These are phyloP conservation scores for Penicillium tannophilum DNA, from an alignment of 495 filamentous ascomycete species.

Conservation along the genomic window DNA sequence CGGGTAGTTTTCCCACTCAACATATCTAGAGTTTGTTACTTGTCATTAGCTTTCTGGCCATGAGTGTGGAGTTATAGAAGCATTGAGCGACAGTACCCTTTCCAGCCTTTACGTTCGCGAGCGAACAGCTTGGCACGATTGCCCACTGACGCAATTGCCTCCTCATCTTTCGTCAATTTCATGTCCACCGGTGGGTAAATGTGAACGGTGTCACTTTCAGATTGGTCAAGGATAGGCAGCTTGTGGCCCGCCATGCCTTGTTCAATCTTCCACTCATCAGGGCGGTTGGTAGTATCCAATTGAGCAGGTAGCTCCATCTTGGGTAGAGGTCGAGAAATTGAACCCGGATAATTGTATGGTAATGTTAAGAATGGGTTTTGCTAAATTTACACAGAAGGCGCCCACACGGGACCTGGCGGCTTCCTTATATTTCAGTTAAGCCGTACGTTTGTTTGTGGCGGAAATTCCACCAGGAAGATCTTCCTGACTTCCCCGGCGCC, in stretches of 20 bases:
- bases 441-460: too few species aligned
- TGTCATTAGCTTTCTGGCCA: neutral
- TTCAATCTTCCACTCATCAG: slow-evolving; percentile 57
- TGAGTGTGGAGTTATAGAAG: neutral
- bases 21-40: slow-evolving; percentile 38
- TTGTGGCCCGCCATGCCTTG: slow-evolving; percentile 50
- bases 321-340: too few species aligned
- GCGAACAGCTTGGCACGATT: slow-evolving; percentile 37
- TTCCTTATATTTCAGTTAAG: too few species aligned
- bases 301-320: too few species aligned
- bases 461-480: too few species aligned
- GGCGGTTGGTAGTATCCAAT: slow-evolving; percentile 29
- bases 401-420: too few species aligned
- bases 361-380: too few species aligned
- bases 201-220: slow-evolving; percentile 27
- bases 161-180: slow-evolving; percentile 36
- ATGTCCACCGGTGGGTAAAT: slow-evolving; percentile 22
- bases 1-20: slow-evolving; percentile 72
- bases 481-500: too few species aligned
- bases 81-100: slow-evolving; percentile 24
- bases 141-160: slow-evolving; percentile 35
- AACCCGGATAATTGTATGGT: too few species aligned
- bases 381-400: too few species aligned
- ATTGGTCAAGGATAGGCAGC: slow-evolving; percentile 51
- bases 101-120: slow-evolving; percentile 39